These are phyloP conservation scores for Dispira parvispora DNA, from an alignment of 192 early-diverging fungal genomes.

Conservation along the genomic window DNA sequence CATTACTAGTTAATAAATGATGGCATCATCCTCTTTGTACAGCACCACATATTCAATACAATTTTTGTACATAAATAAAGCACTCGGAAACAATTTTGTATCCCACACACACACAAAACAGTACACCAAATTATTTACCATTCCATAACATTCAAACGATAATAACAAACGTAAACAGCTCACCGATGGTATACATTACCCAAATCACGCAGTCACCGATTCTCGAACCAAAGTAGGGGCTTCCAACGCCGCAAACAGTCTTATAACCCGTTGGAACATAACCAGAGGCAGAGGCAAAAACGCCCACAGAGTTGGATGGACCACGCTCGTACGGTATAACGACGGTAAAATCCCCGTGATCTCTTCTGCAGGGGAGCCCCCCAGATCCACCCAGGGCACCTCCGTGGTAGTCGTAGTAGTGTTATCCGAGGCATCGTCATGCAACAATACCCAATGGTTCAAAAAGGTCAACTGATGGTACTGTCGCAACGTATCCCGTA, in stretches of 20 bases:
- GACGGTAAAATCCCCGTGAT: neutral
- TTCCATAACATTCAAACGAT: no score
- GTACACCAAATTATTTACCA: no score
- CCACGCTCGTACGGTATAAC: neutral
- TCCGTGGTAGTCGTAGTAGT: neutral
- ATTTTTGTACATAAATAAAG: no score
- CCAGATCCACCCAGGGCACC: neutral
- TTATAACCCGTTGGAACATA: constrained; percentile 6
- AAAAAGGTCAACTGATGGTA: neutral
- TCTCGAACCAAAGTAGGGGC: neutral
- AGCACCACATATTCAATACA: no score
- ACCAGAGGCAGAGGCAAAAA: constrained; percentile 4
- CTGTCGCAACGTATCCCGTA: constrained; percentile 7
- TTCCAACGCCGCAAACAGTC: neutral
- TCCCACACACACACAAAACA: no score
- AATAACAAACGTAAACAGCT: no score
- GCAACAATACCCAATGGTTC: constrained; percentile 1
- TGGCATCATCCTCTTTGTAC: no score
- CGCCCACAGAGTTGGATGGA: neutral
- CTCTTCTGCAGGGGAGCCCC: neutral
- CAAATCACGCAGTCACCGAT: no score
- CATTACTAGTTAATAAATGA: no score
- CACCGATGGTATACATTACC: no score
- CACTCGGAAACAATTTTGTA: no score
- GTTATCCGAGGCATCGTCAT: neutral